Evolutionary conservation across 176 grass and related monocot species (phyloP).

Genomic region (Echinochloa phyllopogon): DNA sequence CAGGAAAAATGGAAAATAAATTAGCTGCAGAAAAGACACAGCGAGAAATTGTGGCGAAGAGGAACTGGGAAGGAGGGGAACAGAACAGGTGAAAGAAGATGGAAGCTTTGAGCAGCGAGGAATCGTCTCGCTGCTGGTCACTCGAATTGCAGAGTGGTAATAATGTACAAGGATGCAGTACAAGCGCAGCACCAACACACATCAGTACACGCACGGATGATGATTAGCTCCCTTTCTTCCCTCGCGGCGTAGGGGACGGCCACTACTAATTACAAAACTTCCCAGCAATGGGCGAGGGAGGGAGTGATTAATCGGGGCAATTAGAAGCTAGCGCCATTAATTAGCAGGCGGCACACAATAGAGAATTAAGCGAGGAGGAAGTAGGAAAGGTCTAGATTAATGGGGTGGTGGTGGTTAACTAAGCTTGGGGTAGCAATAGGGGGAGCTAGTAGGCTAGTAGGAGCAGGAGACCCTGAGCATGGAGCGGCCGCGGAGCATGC

Average conservation of each 20-base stretch:
- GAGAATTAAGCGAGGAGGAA: not conserved
- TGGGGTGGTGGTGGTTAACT: constrained; percentile 19
- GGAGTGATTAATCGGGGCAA: not conserved
- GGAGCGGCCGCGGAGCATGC: constrained; percentile 76
- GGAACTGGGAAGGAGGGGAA: not conserved
- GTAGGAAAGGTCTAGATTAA: not conserved
- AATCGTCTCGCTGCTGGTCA: constrained; percentile 14
- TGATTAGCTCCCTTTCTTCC: not conserved
- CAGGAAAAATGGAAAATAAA: not conserved
- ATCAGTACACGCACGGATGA: constrained; percentile 7
- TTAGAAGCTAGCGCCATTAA: not conserved
- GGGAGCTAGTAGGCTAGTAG: constrained; percentile 40
- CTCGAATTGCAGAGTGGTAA: not conserved
- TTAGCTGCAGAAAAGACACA: not conserved
- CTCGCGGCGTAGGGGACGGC: constrained; percentile 17
- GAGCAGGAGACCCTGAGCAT: constrained; percentile 71
- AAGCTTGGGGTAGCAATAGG: not conserved
- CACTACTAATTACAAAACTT: constrained; percentile 55
- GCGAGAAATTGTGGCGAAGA: not conserved
- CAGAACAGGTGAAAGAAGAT: not conserved
- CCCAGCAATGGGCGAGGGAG: constrained; percentile 18
- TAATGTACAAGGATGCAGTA: not conserved
- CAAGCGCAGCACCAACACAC: not conserved
- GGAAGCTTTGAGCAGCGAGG: not conserved
- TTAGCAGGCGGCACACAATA: not conserved